Base-by-base conservation (phyloP, 2,329 filamentous ascomycete species). In the Mycosphaerelloides madeirae region DNA sequence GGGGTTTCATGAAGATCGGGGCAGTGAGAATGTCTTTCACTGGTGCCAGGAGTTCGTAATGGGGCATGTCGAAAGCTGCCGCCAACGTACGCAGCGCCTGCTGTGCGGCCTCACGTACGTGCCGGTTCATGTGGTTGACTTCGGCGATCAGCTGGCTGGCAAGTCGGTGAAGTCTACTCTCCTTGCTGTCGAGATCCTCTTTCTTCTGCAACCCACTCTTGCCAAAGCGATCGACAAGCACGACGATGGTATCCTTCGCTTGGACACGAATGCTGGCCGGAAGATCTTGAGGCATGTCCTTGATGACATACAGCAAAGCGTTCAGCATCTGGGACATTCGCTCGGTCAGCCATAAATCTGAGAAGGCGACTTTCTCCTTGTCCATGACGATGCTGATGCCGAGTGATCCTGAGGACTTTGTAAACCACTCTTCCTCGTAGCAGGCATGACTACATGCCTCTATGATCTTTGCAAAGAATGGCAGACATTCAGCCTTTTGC, bases 391-490 rank as follows among this genome's bases (percentile, higher is more conserved):
- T 83, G 59, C 87, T 84, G 58, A 99, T 96, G 43, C 94, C 94
- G 15, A 91, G 71, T 42, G 86, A 90, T 31, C 93, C 93, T 38
- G 91, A 93, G 29, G 89, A 86, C 68, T 99, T 98, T 41, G 90
- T 90, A 62, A 95, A 98, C 93, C 94, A 99, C 59, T 98, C 93
- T 64, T 98, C 91, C 58, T 93, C 89, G 58, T 96, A 90, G 65
- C 93, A 98, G 53, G 87, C 89, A 64, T 98, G 93, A 57, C 87
- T 93, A 64, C 97, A 95, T 0, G 83, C 83, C 48, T 81, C 85
- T 31, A 85, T 84, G 5, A 98, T 74, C 58, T 91, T 83, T 46
- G 77, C 78, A 68, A 98, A 98, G 67, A 98, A 87, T 0, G 84
- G 81, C 7, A 98, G 75, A 44, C 81, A 82, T 28, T 86, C 80